These are phyloP conservation scores for Tuber umbilicatum DNA, from an alignment of 495 filamentous ascomycete genomes.

Conservation along the genomic window DNA sequence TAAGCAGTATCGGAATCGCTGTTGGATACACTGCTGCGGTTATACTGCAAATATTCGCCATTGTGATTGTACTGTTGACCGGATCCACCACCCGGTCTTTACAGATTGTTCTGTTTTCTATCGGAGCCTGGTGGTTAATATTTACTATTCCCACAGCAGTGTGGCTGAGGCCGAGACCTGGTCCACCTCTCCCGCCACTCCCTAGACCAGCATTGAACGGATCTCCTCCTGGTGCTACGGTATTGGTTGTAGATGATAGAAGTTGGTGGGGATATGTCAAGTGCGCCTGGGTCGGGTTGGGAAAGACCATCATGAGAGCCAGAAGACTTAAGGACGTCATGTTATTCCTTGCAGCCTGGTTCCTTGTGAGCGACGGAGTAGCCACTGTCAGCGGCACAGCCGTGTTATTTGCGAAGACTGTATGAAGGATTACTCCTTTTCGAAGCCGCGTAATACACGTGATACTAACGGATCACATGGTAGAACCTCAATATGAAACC, in stretches of 20 bases:
- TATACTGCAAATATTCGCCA: slow-evolving; percentile 68
- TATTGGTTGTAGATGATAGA: slow-evolving; percentile 7
- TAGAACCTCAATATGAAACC: slow-evolving; percentile 73
- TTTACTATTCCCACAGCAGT: slow-evolving; percentile 85
- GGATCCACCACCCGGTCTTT: slow-evolving; percentile 70
- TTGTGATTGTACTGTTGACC: slow-evolving; percentile 61
- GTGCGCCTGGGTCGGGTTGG: slow-evolving; percentile 80
- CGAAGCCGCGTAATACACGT: slow-evolving; percentile 10
- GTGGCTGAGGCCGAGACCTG: slow-evolving; percentile 86
- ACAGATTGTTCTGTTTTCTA: slow-evolving; percentile 73
- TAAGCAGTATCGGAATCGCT: slow-evolving; percentile 83
- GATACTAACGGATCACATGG: slow-evolving; percentile 21
- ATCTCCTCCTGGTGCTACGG: background rate
- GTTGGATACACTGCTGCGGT: slow-evolving; percentile 83
- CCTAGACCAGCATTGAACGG: slow-evolving; percentile 12
- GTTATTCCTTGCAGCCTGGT: slow-evolving; percentile 87
- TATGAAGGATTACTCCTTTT: slow-evolving; percentile 25
- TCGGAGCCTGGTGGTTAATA: slow-evolving; percentile 89
- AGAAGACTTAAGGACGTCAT: slow-evolving; percentile 75
- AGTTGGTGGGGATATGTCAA: slow-evolving; percentile 55
- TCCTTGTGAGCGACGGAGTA: slow-evolving; percentile 86
- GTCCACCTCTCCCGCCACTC: slow-evolving; percentile 60
- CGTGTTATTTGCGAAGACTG: slow-evolving; percentile 90
- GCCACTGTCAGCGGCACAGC: slow-evolving; percentile 93
- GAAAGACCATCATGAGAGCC: slow-evolving; percentile 69